phyloP scores from a whole-genome alignment of 108 stramenopile species.

The Nitzschia sp. region DNA sequence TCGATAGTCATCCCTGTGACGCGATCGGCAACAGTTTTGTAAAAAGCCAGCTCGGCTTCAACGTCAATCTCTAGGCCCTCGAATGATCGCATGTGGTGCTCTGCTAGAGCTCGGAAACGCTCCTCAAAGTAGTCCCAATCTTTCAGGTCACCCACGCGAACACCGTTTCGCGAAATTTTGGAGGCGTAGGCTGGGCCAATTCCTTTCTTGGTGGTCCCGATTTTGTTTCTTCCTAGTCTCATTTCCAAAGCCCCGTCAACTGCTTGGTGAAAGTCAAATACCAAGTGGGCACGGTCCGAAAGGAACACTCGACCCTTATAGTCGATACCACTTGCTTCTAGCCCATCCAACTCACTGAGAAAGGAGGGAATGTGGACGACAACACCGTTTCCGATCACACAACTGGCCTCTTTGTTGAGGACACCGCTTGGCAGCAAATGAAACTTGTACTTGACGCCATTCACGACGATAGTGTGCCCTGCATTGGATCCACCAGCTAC shows the following conservation, averaged over 20 bases:
- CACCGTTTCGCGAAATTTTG: constrained; percentile 97
- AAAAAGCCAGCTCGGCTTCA: constrained; percentile 86
- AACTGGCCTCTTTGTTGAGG: constrained; percentile 83
- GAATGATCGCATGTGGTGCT: constrained; percentile 67
- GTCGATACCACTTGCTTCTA: constrained; percentile 73
- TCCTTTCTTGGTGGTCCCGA: constrained; percentile 97
- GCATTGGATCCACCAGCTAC: constrained; percentile 97
- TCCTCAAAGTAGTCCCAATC: constrained; percentile 86
- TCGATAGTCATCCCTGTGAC: constrained; percentile 84
- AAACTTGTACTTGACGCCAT: constrained; percentile 97
- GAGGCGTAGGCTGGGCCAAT: constrained; percentile 98
- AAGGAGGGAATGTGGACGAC: constrained; percentile 96
- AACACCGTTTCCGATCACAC: constrained; percentile 98
- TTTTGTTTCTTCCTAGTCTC: constrained; percentile 86
- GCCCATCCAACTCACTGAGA: constrained; percentile 85
- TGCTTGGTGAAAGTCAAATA: constrained; percentile 98
- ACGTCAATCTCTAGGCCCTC: constrained; percentile 90
- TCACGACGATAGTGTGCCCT: constrained; percentile 96
- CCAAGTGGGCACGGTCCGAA: constrained; percentile 96
- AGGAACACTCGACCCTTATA: constrained; percentile 88
- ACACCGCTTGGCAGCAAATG: constrained; percentile 98
- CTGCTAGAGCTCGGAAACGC: constrained; percentile 85
- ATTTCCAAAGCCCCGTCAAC: constrained; percentile 89
- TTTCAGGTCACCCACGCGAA: constrained; percentile 93
- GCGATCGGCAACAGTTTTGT: constrained; percentile 72